Percentiles rank a stretch among this genome's conserved stretches.
phyloP scores from a whole-genome alignment of 345 rosid species.

The Sonneratia alba region DNA sequence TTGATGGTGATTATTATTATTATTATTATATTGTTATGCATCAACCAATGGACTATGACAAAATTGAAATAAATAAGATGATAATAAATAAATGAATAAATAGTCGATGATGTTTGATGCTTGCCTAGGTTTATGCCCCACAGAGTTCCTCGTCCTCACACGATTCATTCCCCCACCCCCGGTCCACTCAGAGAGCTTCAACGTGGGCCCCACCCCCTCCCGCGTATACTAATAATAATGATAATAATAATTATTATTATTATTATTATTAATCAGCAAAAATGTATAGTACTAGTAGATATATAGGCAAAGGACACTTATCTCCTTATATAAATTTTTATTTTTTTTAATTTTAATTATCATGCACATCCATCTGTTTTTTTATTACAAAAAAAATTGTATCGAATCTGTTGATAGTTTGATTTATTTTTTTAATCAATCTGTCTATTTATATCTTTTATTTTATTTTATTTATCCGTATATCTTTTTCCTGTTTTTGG shows the following conservation, averaged over 20 bases:
- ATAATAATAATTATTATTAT: too few relatives aligned
- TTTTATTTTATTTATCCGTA: too few relatives aligned
- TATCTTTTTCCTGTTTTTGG: not conserved
- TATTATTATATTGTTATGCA: too few relatives aligned
- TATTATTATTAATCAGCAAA: not conserved
- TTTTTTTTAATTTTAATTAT: too few relatives aligned
- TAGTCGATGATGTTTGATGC: not conserved
- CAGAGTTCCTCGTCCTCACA: slow-evolving; percentile 19
- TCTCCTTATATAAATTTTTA: not conserved
- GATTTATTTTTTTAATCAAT: not conserved
- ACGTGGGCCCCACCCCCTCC: slow-evolving; percentile 5
- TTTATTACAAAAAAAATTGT: too few relatives aligned
- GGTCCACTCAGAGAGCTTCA: slow-evolving; percentile 8
- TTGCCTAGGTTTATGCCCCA: slow-evolving; percentile 14
- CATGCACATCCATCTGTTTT: too few relatives aligned
- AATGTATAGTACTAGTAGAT: not conserved
- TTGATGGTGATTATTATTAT: too few relatives aligned
- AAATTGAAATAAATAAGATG: too few relatives aligned
- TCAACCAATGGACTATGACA: too few relatives aligned
- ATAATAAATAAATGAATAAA: not conserved
- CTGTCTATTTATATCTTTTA: not conserved
- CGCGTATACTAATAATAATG: too few relatives aligned
- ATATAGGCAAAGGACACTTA: not conserved
- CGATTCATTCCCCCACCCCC: slow-evolving; percentile 5
- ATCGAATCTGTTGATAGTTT: too few relatives aligned